Evolutionary conservation across 2,329 filamentous ascomycete species (phyloP), one percentile per base, ranked within the genome.

Genomic region (Fusarium sp.): DNA sequence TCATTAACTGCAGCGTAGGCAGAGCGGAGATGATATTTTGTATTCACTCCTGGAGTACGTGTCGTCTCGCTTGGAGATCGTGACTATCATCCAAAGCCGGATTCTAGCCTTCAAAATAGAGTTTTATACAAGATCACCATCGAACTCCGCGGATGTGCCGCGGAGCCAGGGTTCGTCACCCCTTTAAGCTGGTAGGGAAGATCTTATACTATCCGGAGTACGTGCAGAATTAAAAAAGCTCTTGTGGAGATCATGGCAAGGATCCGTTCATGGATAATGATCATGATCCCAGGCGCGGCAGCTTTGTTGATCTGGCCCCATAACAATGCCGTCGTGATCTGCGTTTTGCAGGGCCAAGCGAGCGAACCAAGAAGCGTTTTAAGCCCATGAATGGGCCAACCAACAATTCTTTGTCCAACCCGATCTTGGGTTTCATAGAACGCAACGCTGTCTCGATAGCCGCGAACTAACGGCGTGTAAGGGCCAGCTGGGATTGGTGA

Each of bases 381-480:
- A 19, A 22, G 12, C 19, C 22, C 38, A 34, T 40, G 15, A 29
- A 46, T 26, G 32, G 49, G 34, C 41, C n/a, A 24, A 29, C 22
- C 26, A 36, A 26, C 28, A 26, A 11, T 26, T 32, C 32, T 36
- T 19, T 29, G 22, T 38, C 19, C 32, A 46, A 19, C 50, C 29
- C 53, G 25, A 34, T 62, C 53, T 48, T 39, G 41, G 29, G 58
- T 49, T 31, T 46, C 38, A 43, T 35, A 38, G 50, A 29, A 38
- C 40, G 25, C 47, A 31, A 43, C 25, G 46, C 54, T 48, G 41
- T 38, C 46, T 44, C 40, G 49, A 57, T 39, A 48, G 31, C 56
- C 50, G 55, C 52, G 50, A 31, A 43, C 57, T 52, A 34, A 61
- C 28, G 26, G 48, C 32, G 42, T 48, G 43, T 50, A 49, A 36